Evolutionary conservation across 2,329 filamentous ascomycete genomes (phyloP).

Genomic region (Epichloe sylvatica): DNA sequence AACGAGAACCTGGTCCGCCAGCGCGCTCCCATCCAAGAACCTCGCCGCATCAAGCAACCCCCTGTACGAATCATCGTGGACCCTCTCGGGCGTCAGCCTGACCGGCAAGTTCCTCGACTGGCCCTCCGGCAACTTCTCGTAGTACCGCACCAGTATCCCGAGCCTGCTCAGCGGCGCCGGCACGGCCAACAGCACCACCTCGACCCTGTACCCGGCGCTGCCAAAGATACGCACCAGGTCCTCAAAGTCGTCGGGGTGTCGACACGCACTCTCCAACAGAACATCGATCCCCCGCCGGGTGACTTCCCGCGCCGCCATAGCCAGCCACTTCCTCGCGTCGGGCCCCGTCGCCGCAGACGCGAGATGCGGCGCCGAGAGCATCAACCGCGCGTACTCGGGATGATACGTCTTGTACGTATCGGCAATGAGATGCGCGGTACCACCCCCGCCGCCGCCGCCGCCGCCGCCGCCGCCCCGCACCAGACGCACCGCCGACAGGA

Average conservation of each 20-base stretch:
- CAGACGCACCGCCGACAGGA: conserved; percentile 20
- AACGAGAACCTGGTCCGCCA: conserved; percentile 24
- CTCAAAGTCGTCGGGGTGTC: conserved; percentile 28
- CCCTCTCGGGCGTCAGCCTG: conserved; percentile 27
- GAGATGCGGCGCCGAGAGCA: conserved; percentile 18
- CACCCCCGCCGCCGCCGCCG: not conserved
- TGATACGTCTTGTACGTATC: conserved; percentile 37
- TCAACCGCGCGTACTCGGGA: conserved; percentile 24
- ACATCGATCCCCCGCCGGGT: conserved; percentile 20
- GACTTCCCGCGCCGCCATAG: conserved; percentile 23
- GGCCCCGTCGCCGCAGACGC: conserved; percentile 25
- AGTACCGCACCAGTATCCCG: conserved; percentile 28
- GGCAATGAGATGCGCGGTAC: conserved; percentile 29
- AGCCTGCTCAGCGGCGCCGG: conserved; percentile 27
- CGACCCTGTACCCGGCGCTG: conserved; percentile 22
- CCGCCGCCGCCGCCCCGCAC: not conserved
- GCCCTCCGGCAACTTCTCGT: conserved; percentile 22
- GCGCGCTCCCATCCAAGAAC: conserved; percentile 21
- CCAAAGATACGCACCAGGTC: conserved; percentile 22
- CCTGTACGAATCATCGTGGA: conserved; percentile 32
- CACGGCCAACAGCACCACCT: conserved; percentile 29
- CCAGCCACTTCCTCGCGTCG: conserved; percentile 32
- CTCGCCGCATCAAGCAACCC: conserved; percentile 25
- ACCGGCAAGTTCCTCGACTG: conserved; percentile 21
- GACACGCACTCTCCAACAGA: conserved; percentile 31